Evolutionary conservation across 345 rosid genomes (phyloP), one percentile per base, ranked within the genome.

Genomic region (Tarenaya hassleriana): DNA sequence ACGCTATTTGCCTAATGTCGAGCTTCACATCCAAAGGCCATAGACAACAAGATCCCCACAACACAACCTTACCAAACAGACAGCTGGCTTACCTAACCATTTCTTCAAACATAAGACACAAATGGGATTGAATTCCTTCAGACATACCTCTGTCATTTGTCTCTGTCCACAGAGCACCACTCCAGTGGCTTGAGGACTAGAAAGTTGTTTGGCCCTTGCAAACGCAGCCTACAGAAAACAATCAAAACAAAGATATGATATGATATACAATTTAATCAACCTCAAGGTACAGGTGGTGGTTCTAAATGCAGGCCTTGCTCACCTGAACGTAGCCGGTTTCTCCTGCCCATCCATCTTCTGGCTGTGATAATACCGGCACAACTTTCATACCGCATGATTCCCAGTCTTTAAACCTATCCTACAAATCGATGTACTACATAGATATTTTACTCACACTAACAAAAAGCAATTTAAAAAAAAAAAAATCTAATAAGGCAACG

Each of bases 251-350:
- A 18, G 15, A 34, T 42, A 51, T n/a, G n/a, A n/a, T n/a, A n/a
- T n/a, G n/a, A n/a, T 61, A 24, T 4, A 55, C 47, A 18, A 42
- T 16, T n/a, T 55, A 62, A 20, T 55, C 8, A 40, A 41, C 12
- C 2, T 55, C 17, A 46, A 31, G 49, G 24, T 54, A 34, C n/a
- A 13, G 32, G 20, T 16, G 17, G 47, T 38, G 45, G 40, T 15
- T 32, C 17, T 12, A 16, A 15, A 20, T 21, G 24, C 50, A 38
- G 24, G 40, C 55, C 50, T 32, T 10, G 14, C 50, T 53, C 61
- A 85, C 96, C 98, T 92, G 98, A 40, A 92, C 94, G 39, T 73
- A 85, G 63, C 97, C 97, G 52, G 67, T 81, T 83, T 92, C 94
- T 21, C 98, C 98, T 0, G 34, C 73, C 97, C 98, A 85, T 21